These are phyloP conservation scores for Alternaria postmessia DNA, from an alignment of 2,329 filamentous ascomycete species.

Conservation along the genomic window DNA sequence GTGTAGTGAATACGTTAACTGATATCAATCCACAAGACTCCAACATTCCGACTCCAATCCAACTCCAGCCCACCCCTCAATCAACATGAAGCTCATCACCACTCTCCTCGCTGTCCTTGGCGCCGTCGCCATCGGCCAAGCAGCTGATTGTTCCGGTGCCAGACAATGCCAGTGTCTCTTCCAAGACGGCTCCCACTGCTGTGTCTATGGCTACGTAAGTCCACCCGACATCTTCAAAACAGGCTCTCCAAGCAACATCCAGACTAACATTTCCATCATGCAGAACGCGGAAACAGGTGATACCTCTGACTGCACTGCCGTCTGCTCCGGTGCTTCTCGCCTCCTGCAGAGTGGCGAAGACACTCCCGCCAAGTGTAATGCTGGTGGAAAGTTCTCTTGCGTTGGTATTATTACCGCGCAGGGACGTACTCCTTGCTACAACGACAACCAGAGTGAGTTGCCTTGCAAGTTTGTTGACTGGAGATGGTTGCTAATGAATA, in stretches of 20 bases:
- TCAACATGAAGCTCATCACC: constrained; percentile 13
- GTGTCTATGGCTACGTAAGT: constrained; percentile 15
- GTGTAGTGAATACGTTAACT: not conserved
- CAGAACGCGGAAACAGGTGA: constrained; percentile 3
- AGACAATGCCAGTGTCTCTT: constrained; percentile 18
- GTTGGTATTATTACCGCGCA: constrained; percentile 16
- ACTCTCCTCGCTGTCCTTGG: constrained; percentile 13
- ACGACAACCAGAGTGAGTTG: not conserved
- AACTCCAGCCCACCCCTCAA: not conserved
- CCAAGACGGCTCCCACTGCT: constrained; percentile 18
- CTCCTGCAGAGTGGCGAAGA: constrained; percentile 10
- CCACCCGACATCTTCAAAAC: not conserved
- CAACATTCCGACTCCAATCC: not conserved
- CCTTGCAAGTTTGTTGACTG: not conserved
- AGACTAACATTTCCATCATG: not conserved
- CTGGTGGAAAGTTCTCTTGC: constrained; percentile 17
- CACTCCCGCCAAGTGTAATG: constrained; percentile 12
- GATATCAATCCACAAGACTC: not conserved
- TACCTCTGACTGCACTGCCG: constrained; percentile 7
- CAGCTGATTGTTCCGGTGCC: constrained; percentile 5
- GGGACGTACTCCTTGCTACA: constrained; percentile 17
- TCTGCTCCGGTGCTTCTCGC: constrained; percentile 13
- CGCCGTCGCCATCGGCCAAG: constrained; percentile 13
- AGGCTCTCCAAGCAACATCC: not conserved
- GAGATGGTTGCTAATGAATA: too few relatives aligned